Conservation (phyloP, 495 filamentous ascomycete species). For the Aspergillus wentii region DNA sequence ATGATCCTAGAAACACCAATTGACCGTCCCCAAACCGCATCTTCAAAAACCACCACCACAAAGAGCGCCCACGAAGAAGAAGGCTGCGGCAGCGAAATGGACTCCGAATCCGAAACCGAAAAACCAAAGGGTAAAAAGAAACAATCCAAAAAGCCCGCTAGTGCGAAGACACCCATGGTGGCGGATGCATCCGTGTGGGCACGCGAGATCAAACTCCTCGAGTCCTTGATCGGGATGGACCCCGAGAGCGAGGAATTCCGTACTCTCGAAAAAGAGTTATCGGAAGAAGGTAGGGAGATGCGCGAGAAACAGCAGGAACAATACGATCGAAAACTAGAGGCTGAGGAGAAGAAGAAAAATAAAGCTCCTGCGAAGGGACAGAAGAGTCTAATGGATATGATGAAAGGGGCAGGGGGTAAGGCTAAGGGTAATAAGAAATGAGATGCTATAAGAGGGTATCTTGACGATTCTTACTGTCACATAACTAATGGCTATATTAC, state of each 20-base stretch:
- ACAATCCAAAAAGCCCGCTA: slow-evolving; percentile 16
- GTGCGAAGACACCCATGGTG: slow-evolving; percentile 26
- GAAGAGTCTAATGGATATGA: slow-evolving; percentile 41
- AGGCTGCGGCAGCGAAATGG: slow-evolving; percentile 9
- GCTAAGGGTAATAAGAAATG: slow-evolving; percentile 6
- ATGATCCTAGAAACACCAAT: slow-evolving; percentile 96
- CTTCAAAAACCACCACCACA: slow-evolving; percentile 1
- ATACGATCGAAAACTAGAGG: slow-evolving; percentile 64
- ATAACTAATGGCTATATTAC: no score
- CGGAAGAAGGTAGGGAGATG: slow-evolving; percentile 64
- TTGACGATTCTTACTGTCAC: no score
- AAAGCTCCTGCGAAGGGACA: slow-evolving; percentile 29
- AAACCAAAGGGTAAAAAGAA: slow-evolving; percentile 21
- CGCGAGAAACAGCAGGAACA: slow-evolving; percentile 70
- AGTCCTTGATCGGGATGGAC: slow-evolving; percentile 81
- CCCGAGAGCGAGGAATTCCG: slow-evolving; percentile 64
- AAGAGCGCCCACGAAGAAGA: slow-evolving; percentile 3
- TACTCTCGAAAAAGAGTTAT: slow-evolving; percentile 55
- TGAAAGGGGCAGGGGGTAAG: slow-evolving; percentile 15
- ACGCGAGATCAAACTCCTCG: slow-evolving; percentile 81
- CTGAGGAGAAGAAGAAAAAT: slow-evolving; percentile 51
- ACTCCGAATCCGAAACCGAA: slow-evolving; percentile 16
- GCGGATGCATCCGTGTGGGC: slow-evolving; percentile 79
- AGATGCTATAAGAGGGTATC: slow-evolving; percentile 6
- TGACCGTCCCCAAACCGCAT: slow-evolving; percentile 48